Conservation (phyloP, 75 land plant genomes). For the Sequoia sempervirens region DNA sequence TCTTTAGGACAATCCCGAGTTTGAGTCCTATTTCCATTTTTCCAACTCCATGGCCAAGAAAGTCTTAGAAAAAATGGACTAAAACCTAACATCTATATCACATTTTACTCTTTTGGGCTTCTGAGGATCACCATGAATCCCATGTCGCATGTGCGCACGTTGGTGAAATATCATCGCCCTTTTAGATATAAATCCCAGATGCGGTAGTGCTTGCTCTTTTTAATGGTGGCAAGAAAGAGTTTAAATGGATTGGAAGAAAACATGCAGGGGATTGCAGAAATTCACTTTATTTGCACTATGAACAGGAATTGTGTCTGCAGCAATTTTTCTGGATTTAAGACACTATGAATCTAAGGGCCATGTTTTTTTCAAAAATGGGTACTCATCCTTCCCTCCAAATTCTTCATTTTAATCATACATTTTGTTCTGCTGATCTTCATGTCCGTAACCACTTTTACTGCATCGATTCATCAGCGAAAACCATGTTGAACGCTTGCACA, state of each 20-base stretch:
- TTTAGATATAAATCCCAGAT: too few species aligned
- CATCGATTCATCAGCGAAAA: neutral
- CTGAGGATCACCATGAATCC: too few species aligned
- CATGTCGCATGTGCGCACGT: too few species aligned
- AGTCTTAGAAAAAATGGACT: too few species aligned
- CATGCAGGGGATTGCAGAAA: neutral
- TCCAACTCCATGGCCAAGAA: too few species aligned
- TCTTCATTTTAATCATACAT: neutral
- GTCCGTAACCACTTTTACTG: neutral
- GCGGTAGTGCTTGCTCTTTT: too few species aligned
- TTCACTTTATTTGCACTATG: neutral
- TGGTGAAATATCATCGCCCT: too few species aligned
- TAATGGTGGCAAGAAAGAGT: neutral
- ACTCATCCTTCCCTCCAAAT: neutral
- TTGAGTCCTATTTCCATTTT: too few species aligned
- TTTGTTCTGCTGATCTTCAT: neutral
- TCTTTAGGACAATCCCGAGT: too few species aligned
- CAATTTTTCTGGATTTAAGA: neutral
- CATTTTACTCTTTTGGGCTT: too few species aligned
- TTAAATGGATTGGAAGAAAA: neutral
- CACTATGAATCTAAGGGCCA: neutral
- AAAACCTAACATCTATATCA: too few species aligned
- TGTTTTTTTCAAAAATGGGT: neutral
- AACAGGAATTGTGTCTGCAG: neutral
- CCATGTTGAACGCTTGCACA: neutral